These are phyloP conservation scores for Chrysosporium queenslandicum DNA, from an alignment of 2,329 filamentous ascomycete species.

Conservation along the genomic window DNA sequence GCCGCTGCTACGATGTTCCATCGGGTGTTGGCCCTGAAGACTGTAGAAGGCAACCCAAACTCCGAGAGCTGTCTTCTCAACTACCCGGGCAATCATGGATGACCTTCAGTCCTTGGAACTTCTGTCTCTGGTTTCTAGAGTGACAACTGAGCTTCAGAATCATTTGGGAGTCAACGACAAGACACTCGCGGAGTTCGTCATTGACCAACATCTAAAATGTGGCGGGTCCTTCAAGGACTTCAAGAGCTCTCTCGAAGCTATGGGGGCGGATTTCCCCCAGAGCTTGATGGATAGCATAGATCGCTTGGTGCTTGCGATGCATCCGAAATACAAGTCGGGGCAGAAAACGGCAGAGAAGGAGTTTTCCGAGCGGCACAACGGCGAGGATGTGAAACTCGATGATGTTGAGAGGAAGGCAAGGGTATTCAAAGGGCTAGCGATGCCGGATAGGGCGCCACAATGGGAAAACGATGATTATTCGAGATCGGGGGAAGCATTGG, in stretches of 20 bases:
- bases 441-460: conserved; percentile 63
- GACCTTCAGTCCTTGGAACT: conserved; percentile 86
- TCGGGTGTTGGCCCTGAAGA: not conserved
- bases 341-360: conserved; percentile 25
- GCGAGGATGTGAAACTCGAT: conserved; percentile 33
- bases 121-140: conserved; percentile 86
- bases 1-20: conserved; percentile 32
- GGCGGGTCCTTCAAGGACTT: conserved; percentile 57
- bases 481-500: conserved; percentile 25
- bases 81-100: conserved; percentile 53
- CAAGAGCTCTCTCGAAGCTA: conserved; percentile 60
- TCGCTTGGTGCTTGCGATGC: conserved; percentile 76
- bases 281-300: conserved; percentile 88
- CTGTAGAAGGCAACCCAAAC: not conserved
- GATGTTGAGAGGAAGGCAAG: conserved; percentile 62
- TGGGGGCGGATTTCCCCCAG: conserved; percentile 73
- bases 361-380: conserved; percentile 33
- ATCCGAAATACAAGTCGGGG: conserved; percentile 71
- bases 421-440: conserved; percentile 79
- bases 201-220: conserved; percentile 75
- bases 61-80: not conserved
- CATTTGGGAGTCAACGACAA: conserved; percentile 87
- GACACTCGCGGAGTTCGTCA: conserved; percentile 91
- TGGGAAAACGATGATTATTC: conserved; percentile 44
- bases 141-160: conserved; percentile 89